A percentile compares a stretch with the other conserved stretches of the same genome.
Conservation (phyloP, 176 grass and related monocot genomes). For the Pontederia paniculata region DNA sequence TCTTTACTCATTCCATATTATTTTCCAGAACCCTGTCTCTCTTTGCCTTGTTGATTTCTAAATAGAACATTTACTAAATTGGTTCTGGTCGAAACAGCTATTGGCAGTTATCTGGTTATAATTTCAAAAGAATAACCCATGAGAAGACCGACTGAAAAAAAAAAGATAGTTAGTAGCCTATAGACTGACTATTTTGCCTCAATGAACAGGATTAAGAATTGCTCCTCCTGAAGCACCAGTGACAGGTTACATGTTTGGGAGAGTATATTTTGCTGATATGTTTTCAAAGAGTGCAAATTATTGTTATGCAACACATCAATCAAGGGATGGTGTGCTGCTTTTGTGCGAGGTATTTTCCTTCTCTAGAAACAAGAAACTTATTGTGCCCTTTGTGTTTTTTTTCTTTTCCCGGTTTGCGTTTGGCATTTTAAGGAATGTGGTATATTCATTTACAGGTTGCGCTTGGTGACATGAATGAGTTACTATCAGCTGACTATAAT, state of each 20-base stretch:
- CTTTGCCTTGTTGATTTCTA: too few species aligned
- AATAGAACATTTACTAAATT: neutral
- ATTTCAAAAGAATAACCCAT: neutral
- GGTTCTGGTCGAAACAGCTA: neutral
- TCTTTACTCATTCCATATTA: too few species aligned
- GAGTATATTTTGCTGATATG: conserved; percentile 92
- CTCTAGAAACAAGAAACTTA: neutral
- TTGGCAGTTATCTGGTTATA: too few species aligned
- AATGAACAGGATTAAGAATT: conserved; percentile 66
- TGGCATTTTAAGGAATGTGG: neutral
- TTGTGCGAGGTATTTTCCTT: conserved; percentile 56
- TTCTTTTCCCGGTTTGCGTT: neutral
- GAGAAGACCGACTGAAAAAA: too few species aligned
- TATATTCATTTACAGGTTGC: conserved; percentile 53
- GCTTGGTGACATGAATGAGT: conserved; percentile 76
- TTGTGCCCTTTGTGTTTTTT: neutral
- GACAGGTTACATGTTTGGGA: conserved; percentile 95
- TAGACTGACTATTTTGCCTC: neutral
- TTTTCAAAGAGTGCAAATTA: conserved; percentile 99
- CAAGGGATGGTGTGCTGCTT: conserved; percentile 76
- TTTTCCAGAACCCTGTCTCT: too few species aligned
- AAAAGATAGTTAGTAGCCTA: neutral
- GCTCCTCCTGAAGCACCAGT: conserved; percentile 93
- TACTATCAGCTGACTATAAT: conserved; percentile 52
- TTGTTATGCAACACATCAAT: conserved; percentile 51